Conservation (phyloP, 78 protist genomes). For the Emiliania huxleyi region DNA sequence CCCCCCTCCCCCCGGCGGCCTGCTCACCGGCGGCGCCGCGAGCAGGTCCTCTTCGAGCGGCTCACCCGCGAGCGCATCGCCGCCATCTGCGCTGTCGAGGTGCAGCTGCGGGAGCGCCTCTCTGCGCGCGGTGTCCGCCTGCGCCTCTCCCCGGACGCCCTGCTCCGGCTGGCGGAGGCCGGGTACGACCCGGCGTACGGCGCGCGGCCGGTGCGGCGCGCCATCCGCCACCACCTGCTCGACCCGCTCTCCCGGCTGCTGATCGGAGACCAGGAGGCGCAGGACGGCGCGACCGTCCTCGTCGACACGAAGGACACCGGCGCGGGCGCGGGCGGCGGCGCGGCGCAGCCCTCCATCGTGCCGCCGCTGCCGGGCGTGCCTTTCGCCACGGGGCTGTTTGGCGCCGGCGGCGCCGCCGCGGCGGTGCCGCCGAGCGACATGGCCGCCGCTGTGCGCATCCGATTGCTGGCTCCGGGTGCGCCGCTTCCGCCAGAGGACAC, state of each 20-base stretch:
- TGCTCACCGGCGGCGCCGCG: too few relatives aligned
- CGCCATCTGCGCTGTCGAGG: background rate
- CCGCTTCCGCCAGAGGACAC: too few relatives aligned
- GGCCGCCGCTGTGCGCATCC: too few relatives aligned
- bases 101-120: background rate
- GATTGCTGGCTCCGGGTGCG: too few relatives aligned
- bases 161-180: slow-evolving; percentile 22
- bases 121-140: background rate
- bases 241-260: background rate
- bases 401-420: too few relatives aligned
- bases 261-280: background rate
- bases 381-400: too few relatives aligned
- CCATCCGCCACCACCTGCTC: background rate
- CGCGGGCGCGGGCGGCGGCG: too few relatives aligned
- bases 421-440: too few relatives aligned
- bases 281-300: background rate
- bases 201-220: slow-evolving; percentile 73
- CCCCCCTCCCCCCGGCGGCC: too few relatives aligned
- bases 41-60: slow-evolving; percentile 63
- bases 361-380: too few relatives aligned
- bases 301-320: too few relatives aligned
- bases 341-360: too few relatives aligned
- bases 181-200: slow-evolving; percentile 76
- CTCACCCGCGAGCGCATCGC: background rate
- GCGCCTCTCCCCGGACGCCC: background rate